A percentile compares a stretch with the other conserved stretches of the same genome.
These are phyloP conservation scores for Opeltia flavorubescens DNA, from an alignment of 495 filamentous ascomycete species.

Conservation along the genomic window DNA sequence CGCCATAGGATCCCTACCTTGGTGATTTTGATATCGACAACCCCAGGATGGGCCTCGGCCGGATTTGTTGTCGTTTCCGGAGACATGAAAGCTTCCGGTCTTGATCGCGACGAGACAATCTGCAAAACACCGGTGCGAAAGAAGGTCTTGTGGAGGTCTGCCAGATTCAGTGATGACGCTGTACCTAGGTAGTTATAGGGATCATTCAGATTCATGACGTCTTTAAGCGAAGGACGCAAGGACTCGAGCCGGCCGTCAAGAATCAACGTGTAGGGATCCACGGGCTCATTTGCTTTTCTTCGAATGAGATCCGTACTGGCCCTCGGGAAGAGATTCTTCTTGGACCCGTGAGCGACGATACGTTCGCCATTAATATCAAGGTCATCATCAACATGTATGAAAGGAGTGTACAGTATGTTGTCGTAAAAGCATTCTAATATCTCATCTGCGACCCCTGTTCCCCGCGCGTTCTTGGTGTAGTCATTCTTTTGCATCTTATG, in stretches of 20 bases:
- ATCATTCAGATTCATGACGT: conserved; percentile 85
- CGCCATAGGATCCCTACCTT: conserved; percentile 95
- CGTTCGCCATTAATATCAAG: conserved; percentile 66
- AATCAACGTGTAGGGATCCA: conserved; percentile 90
- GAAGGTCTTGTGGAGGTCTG: conserved; percentile 70
- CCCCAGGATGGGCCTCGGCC: conserved; percentile 73
- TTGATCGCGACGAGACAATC: conserved; percentile 82
- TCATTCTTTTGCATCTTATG: conserved; percentile 96
- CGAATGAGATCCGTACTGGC: conserved; percentile 51
- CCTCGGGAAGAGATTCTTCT: conserved; percentile 54
- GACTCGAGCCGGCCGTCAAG: conserved; percentile 74
- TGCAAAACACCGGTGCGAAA: conserved; percentile 83
- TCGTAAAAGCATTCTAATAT: conserved; percentile 95
- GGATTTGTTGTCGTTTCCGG: conserved; percentile 73
- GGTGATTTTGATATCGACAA: conserved; percentile 94
- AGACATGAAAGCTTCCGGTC: conserved; percentile 88
- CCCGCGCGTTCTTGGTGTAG: conserved; percentile 86
- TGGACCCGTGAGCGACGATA: conserved; percentile 52
- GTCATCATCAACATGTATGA: conserved; percentile 92
- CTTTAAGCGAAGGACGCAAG: conserved; percentile 70
- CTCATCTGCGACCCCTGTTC: conserved; percentile 80
- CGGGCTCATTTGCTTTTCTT: conserved; percentile 60
- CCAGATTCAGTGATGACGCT: conserved; percentile 54
- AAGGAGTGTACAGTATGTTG: conserved; percentile 94
- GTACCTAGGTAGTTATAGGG: conserved; percentile 80